Percentiles rank a stretch among this genome's conserved stretches.
phyloP scores from a whole-genome alignment of 495 filamentous ascomycete genomes.

The Pseudotulostoma volvatum region DNA sequence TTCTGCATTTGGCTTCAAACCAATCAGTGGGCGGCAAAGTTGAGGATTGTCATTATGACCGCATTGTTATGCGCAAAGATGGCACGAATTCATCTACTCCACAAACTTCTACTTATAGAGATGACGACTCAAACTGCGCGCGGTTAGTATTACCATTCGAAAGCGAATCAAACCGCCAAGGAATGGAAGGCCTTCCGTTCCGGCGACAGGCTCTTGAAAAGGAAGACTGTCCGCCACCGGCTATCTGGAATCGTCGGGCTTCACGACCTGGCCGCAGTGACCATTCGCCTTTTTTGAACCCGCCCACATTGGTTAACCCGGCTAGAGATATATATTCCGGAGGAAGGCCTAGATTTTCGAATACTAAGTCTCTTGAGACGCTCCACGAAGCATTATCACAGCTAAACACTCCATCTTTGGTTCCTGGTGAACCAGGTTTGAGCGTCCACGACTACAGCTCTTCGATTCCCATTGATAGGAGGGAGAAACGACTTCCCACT shows the following conservation, averaged over 20 bases:
- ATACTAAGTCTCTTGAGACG: slow-evolving; percentile 1
- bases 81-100: not conserved
- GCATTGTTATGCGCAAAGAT: not conserved
- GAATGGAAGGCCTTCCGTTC: slow-evolving; percentile 2
- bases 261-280: slow-evolving; percentile 3
- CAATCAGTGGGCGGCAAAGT: not conserved
- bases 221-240: not conserved
- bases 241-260: slow-evolving; percentile 1
- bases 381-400: slow-evolving; percentile 10
- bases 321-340: not conserved
- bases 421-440: no score
- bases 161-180: slow-evolving; percentile 1
- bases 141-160: slow-evolving; percentile 1
- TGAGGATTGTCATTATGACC: not conserved
- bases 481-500: slow-evolving; percentile 29
- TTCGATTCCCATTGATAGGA: slow-evolving; percentile 10
- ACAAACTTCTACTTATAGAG: not conserved
- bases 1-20: slow-evolving; percentile 17
- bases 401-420: slow-evolving; percentile 6
- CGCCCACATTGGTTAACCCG: not conserved
- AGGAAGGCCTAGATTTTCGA: not conserved
- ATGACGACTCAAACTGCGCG: not conserved
- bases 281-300: not conserved
- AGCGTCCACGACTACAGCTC: not conserved
- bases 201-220: not conserved